Base-by-base conservation (phyloP, 2,329 filamentous ascomycete genomes). In the Arthrobotrys iridis region DNA sequence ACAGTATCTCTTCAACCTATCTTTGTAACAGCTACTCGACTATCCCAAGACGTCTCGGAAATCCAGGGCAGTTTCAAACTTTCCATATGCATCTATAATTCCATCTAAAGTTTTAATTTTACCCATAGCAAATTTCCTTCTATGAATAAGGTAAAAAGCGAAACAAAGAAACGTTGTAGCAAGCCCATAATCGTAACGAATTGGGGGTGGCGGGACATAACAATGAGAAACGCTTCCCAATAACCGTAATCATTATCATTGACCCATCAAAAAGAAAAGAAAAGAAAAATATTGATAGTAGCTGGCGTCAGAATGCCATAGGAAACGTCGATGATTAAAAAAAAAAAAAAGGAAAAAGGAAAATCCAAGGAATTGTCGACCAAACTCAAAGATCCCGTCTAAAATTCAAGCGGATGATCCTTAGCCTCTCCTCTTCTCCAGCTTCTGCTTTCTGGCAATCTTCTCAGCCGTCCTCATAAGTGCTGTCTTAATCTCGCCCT, bases 401-500 rank as follows among this genome's bases (percentile, higher is more conserved):
- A n/a, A 37, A 7, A n/a, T n/a, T 37, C 33, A n/a, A 3, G 8
- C 20, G 13, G 3, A 10, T 3, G 6, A 13, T 8, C n/a, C 45
- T 43, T 46, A 66, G 7, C 35, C 37, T 30, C 60, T 57, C 26
- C 65, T 48, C 40, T 46, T 67, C 24, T 73, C 67, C 24, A 62
- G 11, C 22, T 86, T 83, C 86, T 86, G 20, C 79, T 86, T 88
- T 70, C 89, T 84, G 78, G 85, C 85, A 80, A 88, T 85, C 84
- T 87, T 89, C 77, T 90, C 88, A 0, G 84, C 82, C 0, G 88
- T 85, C 20, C 86, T 83, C 77, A 85, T 83, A 30, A 91, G 83
- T 2, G 88, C 87, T 37, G 73, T 89, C 84, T 91, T 93, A 78
- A 97, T 89, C 74, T 97, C 93, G 62, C 93, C 92, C 82, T 96